Evolutionary conservation across 164 flowering plant genomes (phyloP).

Genomic region (Magnolia kwangsiensis): DNA sequence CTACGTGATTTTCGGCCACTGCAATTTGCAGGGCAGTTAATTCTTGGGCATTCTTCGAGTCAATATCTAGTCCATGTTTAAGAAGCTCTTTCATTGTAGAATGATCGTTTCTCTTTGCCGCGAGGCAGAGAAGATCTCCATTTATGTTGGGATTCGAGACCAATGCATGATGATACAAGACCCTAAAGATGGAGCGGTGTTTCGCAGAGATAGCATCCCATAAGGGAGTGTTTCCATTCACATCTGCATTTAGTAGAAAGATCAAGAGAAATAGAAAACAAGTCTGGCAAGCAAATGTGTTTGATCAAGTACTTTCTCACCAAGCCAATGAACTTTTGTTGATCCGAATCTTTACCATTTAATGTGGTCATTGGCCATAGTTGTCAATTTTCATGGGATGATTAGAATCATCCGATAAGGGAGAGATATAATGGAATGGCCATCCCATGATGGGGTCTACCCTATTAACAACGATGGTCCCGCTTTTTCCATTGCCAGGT

Average conservation of each 20-base stretch:
- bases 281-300: background rate
- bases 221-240: constrained; percentile 67
- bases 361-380: no score
- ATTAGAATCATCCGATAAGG: no score
- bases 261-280: background rate
- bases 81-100: constrained; percentile 60
- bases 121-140: constrained; percentile 75
- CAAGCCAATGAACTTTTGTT: background rate
- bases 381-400: no score
- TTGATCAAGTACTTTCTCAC: background rate
- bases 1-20: constrained; percentile 43
- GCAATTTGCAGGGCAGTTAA: constrained; percentile 63
- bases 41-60: constrained; percentile 51
- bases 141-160: constrained; percentile 50
- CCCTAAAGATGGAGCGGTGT: constrained; percentile 59
- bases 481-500: no score
- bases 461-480: no score
- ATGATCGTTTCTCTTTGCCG: constrained; percentile 60
- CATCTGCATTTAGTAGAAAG: constrained; percentile 40
- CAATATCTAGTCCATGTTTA: constrained; percentile 52
- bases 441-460: no score
- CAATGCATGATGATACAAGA: constrained; percentile 56
- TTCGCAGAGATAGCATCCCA: constrained; percentile 75
- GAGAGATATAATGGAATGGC: no score
- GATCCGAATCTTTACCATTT: background rate